Evolutionary conservation across 495 filamentous ascomycete genomes (phyloP), one percentile per base, ranked within the genome.

Genomic region (Achaetomiella virescens): DNA sequence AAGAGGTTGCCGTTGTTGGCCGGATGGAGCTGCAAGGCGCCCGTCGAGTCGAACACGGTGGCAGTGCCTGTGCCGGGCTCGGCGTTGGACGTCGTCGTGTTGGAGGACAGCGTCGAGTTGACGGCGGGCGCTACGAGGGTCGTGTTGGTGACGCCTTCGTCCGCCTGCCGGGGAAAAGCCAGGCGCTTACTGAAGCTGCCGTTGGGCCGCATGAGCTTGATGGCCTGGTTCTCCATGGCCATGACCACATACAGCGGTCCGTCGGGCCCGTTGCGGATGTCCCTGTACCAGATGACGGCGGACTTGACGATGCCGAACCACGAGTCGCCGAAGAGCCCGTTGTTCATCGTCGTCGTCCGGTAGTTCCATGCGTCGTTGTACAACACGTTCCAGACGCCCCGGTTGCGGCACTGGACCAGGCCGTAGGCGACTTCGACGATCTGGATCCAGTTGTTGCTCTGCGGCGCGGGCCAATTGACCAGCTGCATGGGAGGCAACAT

Each of bases 1-100:
- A 61, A 57, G 38, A 61, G 58, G 46, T 56, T 61, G 4, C 58
- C 58, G 35, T 57, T 46, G 44, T 10, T 22, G 40, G 20, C 47
- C 20, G 58, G 44, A 21, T 41, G 46, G n/a, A 60, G 54, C 25
- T 45, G 15, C 21, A 49, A 15, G 24, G 54, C 9, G 17, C 43
- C 36, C 1, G 54, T 48, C 6, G n/a, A 21, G 54, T 56, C 54
- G 10, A 6, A 24, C 31, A 56, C 47, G 15, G 44, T 38, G 33
- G 47, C 54, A 18, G 35, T 31, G 35, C 38, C 47, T 9, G 18
- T 17, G 10, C 42, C 42, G 12, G 11, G 2, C 7, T 45, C 42
- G 42, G 45, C 15, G 8, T 22, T 9, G 44, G 44, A 12, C 2
- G 17, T n/a, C 14, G 45, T 48, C 45, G 27, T 11, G 45, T 48